phyloP scores from a whole-genome alignment of 306 rosid species.

The Cicer chorassanicum region DNA sequence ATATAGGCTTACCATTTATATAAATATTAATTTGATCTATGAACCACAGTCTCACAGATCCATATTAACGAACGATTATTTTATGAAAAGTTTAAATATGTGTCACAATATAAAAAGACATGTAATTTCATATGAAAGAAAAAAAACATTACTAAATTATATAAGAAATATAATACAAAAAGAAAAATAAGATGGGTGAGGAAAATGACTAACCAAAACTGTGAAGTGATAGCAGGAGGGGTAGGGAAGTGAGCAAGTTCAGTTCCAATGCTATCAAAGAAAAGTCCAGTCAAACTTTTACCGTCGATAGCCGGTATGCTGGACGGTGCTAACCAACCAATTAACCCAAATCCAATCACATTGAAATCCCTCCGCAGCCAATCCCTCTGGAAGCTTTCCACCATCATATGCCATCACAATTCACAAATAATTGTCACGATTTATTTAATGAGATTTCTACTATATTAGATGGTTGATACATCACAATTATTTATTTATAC shows the following conservation, averaged over 20 bases:
- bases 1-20: no score
- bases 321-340: constrained; percentile 92
- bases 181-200: background rate
- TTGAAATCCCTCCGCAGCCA: constrained; percentile 84
- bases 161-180: background rate
- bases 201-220: constrained; percentile 63
- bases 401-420: constrained; percentile 6
- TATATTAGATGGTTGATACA: no score
- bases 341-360: constrained; percentile 93
- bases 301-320: constrained; percentile 84
- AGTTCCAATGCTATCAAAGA: constrained; percentile 91
- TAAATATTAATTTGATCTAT: no score
- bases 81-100: no score
- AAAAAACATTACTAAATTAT: no score
- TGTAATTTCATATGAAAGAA: no score
- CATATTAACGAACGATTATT: no score
- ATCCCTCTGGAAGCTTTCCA: constrained; percentile 70
- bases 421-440: constrained; percentile 23
- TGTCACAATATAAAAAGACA: no score
- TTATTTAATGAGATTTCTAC: background rate
- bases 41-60: no score
- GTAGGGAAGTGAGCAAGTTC: constrained; percentile 94
- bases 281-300: constrained; percentile 84
- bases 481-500: no score
- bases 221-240: constrained; percentile 83